Evolutionary conservation across 371 early-diverging fungal species (phyloP).

Genomic region (Syncephalastrum sp.): DNA sequence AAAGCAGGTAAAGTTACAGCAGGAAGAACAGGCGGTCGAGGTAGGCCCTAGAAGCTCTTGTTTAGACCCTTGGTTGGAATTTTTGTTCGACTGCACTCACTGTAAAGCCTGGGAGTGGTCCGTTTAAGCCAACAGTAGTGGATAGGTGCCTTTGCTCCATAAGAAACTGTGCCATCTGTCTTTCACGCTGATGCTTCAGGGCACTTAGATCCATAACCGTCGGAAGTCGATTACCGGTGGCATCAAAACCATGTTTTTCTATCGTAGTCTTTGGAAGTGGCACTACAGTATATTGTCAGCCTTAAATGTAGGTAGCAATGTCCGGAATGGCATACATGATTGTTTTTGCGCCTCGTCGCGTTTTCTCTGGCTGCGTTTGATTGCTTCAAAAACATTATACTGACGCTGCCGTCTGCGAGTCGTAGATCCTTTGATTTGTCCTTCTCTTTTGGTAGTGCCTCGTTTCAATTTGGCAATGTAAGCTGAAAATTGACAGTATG

Average conservation of each 20-base stretch:
- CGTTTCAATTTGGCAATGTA: constrained; percentile 14
- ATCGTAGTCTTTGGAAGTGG: constrained; percentile 18
- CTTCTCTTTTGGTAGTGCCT: constrained; percentile 25
- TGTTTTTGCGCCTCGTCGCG: constrained; percentile 14
- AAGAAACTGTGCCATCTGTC: constrained; percentile 61
- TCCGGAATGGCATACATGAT: too few relatives aligned
- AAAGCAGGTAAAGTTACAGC: neutral
- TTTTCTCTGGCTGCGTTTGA: constrained; percentile 48
- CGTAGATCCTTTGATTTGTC: constrained; percentile 22
- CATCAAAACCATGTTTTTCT: constrained; percentile 44
- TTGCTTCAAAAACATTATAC: constrained; percentile 50
- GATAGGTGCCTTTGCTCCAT: constrained; percentile 69
- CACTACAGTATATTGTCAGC: too few relatives aligned
- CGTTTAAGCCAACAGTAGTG: constrained; percentile 48
- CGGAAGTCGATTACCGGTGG: constrained; percentile 52
- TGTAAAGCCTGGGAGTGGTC: constrained; percentile 27
- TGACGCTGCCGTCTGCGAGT: constrained; percentile 24
- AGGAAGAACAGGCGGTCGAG: constrained; percentile 5
- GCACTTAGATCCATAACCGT: constrained; percentile 73
- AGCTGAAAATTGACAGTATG: neutral
- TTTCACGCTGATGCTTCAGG: constrained; percentile 72
- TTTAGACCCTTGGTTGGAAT: neutral
- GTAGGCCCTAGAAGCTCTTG: constrained; percentile 4
- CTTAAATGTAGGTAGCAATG: too few relatives aligned
- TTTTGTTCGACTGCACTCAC: constrained; percentile 19